Percentiles rank a stretch among this genome's conserved stretches.
phyloP scores from a whole-genome alignment of 768 basidiomycete genomes.

The Hirschioporus abietinus region DNA sequence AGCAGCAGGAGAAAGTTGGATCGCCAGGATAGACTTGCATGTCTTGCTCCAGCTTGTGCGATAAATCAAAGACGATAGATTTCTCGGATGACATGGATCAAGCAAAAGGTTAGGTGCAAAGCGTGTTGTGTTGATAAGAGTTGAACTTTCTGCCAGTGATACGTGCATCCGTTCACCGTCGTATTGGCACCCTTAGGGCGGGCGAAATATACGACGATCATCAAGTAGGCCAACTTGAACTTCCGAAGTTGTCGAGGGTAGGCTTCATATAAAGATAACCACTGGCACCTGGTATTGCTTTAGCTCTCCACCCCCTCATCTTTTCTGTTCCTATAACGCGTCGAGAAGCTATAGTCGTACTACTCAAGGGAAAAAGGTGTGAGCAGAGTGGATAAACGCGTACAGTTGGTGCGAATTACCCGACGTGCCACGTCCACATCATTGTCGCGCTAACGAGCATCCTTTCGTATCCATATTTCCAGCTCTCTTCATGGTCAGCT shows the following conservation, averaged over 20 bases:
- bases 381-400: neutral
- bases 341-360: neutral
- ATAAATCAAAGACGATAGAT: conserved; percentile 14
- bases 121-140: neutral
- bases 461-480: neutral
- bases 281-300: too few species aligned
- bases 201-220: too few species aligned
- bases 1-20: conserved; percentile 37
- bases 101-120: neutral
- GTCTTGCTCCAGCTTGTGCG: conserved; percentile 13
- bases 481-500: neutral
- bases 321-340: neutral
- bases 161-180: too few species aligned
- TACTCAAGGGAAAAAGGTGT: neutral
- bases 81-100: neutral
- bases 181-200: too few species aligned
- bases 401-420: neutral
- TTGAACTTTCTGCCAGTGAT: too few species aligned
- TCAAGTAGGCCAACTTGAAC: too few species aligned
- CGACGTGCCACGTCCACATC: neutral
- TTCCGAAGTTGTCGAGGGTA: too few species aligned
- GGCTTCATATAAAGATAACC: too few species aligned
- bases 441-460: neutral
- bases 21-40: conserved; percentile 55
- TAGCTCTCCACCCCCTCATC: too few species aligned